Conservation (phyloP, 2,329 filamentous ascomycete genomes). For the Remersonia thermophila region DNA sequence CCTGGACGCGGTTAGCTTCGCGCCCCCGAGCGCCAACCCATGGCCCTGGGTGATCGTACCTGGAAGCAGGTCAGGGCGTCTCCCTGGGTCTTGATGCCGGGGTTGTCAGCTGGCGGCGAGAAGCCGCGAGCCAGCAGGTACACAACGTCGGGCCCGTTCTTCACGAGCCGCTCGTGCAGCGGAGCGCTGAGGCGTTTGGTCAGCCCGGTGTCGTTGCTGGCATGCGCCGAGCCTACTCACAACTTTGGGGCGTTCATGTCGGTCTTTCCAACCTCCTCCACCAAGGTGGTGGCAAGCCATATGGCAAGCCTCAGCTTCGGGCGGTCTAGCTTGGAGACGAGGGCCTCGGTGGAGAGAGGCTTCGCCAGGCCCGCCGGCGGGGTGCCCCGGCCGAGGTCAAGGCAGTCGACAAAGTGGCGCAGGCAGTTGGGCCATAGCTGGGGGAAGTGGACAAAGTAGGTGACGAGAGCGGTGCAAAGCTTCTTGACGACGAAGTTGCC, state of each 20-base stretch:
- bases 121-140: slow-evolving; percentile 29
- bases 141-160: slow-evolving; percentile 29
- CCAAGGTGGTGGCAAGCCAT: slow-evolving; percentile 52
- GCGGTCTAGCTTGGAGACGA: slow-evolving; percentile 34
- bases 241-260: slow-evolving; percentile 49
- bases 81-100: slow-evolving; percentile 27
- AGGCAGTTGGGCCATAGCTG: slow-evolving; percentile 54
- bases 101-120: slow-evolving; percentile 15
- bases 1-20: slow-evolving; percentile 28
- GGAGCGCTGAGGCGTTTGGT: slow-evolving; percentile 20
- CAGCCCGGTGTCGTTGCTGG: slow-evolving; percentile 1
- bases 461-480: slow-evolving; percentile 63
- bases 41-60: slow-evolving; percentile 28
- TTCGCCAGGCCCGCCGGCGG: slow-evolving; percentile 36
- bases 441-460: slow-evolving; percentile 62
- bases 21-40: neutral
- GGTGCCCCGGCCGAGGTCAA: slow-evolving; percentile 35
- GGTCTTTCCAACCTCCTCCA: slow-evolving; percentile 56
- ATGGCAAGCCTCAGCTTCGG: slow-evolving; percentile 44
- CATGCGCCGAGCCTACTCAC: slow-evolving; percentile 26
- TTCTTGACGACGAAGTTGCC: slow-evolving; percentile 57
- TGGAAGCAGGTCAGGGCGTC: slow-evolving; percentile 51
- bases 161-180: slow-evolving; percentile 28
- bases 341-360: slow-evolving; percentile 29
- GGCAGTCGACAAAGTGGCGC: slow-evolving; percentile 48